phyloP scores from a whole-genome alignment of 106 monocot species.

The Agapanthus africanus region DNA sequence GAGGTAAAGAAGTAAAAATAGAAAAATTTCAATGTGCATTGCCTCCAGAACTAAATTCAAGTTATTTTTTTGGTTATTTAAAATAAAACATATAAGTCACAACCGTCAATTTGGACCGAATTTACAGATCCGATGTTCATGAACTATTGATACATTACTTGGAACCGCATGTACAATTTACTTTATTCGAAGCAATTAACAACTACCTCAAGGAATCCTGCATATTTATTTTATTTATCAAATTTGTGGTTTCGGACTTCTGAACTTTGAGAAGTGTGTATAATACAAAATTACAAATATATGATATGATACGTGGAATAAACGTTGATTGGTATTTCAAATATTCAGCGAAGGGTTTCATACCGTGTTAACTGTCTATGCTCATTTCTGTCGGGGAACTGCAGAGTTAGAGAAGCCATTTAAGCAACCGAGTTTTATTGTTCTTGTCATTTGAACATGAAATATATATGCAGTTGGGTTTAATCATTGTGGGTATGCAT shows the following conservation, averaged over 20 bases:
- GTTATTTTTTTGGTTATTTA: no score
- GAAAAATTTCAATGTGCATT: no score
- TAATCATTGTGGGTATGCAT: conserved; percentile 68
- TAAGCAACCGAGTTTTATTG: background rate
- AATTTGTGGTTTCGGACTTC: background rate
- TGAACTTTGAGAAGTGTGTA: background rate
- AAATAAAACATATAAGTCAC: no score
- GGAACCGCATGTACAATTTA: background rate
- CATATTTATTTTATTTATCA: background rate
- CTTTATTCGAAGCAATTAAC: background rate
- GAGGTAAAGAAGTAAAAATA: no score
- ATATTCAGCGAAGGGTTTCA: no score
- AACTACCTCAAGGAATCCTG: background rate
- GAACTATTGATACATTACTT: background rate
- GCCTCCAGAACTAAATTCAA: no score
- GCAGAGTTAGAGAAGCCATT: background rate
- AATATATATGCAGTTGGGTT: background rate
- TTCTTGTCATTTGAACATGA: background rate
- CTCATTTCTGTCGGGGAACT: background rate
- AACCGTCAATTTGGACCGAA: no score
- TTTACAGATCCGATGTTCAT: background rate
- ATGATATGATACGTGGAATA: background rate
- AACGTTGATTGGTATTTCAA: background rate
- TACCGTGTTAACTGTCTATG: background rate
- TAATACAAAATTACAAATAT: background rate